Conservation (phyloP, 1,139 yeast genomes). For the Taiozyma sp. region DNA sequence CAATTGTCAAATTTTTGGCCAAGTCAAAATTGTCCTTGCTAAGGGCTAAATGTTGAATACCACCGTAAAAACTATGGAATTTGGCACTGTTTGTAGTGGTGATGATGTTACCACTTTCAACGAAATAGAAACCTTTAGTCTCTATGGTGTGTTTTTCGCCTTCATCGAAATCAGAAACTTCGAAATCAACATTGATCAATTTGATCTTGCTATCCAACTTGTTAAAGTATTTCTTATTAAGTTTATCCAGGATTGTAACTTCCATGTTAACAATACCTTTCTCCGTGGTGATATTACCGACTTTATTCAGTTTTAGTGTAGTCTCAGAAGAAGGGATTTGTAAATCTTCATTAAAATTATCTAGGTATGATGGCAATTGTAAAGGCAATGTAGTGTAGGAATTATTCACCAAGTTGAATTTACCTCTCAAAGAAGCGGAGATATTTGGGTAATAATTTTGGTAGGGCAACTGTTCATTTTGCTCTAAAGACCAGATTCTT, state of each 20-base stretch:
- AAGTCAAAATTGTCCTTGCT: constrained; percentile 38
- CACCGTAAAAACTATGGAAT: constrained; percentile 58
- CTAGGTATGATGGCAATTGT: constrained; percentile 41
- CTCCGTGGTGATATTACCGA: constrained; percentile 20
- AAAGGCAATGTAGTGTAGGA: constrained; percentile 25
- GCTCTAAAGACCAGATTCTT: constrained; percentile 43
- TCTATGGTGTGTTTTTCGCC: constrained; percentile 43
- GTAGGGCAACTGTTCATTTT: constrained; percentile 8
- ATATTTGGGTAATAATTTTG: constrained; percentile 42
- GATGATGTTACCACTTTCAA: constrained; percentile 61
- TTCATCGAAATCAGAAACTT: constrained; percentile 31
- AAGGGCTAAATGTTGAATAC: constrained; percentile 52
- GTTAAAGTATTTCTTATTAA: constrained; percentile 24
- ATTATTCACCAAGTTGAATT: constrained; percentile 27
- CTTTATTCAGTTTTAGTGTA: background rate
- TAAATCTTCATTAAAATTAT: constrained; percentile 26
- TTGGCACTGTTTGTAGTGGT: constrained; percentile 65
- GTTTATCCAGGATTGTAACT: constrained; percentile 20
- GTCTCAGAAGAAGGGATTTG: constrained; percentile 23
- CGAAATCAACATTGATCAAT: constrained; percentile 25
- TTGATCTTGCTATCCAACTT: constrained; percentile 27
- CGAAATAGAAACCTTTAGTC: constrained; percentile 65
- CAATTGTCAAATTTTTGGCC: constrained; percentile 33
- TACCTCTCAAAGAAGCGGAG: constrained; percentile 45
- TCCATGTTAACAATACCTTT: constrained; percentile 27